A percentile compares a stretch with the other conserved stretches of the same genome.
Conservation (phyloP, 169 alveolate species). For the Toxoplasma gondii region DNA sequence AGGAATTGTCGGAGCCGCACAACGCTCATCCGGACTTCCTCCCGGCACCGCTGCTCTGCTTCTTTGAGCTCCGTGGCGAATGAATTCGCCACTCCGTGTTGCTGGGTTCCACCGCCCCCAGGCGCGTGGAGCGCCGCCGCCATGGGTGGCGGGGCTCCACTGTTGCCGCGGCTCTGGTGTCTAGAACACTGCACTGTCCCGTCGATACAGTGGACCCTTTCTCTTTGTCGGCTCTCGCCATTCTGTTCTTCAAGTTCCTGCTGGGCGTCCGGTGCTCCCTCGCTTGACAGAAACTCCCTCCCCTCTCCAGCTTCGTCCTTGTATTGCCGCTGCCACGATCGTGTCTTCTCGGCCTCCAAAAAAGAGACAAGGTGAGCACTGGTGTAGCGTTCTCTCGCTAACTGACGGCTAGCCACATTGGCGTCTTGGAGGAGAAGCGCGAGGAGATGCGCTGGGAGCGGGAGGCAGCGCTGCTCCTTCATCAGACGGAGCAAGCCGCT, state of each 20-base stretch:
- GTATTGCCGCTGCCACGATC: too few relatives aligned
- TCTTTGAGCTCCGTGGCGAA: neutral
- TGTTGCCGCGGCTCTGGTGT: too few relatives aligned
- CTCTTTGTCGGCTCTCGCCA: too few relatives aligned
- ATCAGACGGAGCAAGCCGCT: neutral
- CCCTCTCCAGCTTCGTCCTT: too few relatives aligned
- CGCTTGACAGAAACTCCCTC: too few relatives aligned
- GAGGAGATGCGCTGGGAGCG: neutral
- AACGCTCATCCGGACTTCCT: neutral
- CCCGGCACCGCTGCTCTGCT: neutral
- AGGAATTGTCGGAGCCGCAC: neutral
- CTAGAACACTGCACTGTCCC: too few relatives aligned
- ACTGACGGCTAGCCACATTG: neutral
- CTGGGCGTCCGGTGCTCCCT: too few relatives aligned
- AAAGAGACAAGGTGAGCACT: neutral
- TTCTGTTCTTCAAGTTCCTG: too few relatives aligned
- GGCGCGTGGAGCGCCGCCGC: too few relatives aligned
- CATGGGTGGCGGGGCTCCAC: too few relatives aligned
- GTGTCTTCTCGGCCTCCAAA: neutral
- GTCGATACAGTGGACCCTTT: too few relatives aligned
- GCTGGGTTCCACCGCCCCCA: neutral
- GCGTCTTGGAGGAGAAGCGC: conserved; percentile 23
- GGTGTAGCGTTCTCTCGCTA: neutral
- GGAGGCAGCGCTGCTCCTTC: conserved; percentile 6
- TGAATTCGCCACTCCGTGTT: neutral